Evolutionary conservation across 2,329 filamentous ascomycete species (phyloP).

Genomic region (Rutstroemia sp.): DNA sequence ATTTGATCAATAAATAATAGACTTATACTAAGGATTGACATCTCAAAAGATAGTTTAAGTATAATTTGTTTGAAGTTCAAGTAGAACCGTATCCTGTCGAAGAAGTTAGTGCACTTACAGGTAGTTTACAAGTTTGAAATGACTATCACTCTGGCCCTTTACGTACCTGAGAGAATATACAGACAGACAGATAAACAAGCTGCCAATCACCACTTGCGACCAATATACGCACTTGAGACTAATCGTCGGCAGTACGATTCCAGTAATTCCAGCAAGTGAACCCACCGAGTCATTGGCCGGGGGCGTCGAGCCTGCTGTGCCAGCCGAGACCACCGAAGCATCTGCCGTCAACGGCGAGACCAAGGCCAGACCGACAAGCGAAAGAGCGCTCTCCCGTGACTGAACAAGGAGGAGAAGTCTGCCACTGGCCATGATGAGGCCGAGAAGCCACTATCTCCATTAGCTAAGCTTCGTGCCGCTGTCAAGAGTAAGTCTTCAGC

Average conservation of each 20-base stretch:
- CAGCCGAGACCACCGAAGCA: constrained; percentile 27
- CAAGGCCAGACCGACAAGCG: constrained; percentile 46
- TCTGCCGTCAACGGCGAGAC: constrained; percentile 34
- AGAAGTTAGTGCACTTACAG: too few species aligned
- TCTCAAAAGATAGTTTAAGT: too few species aligned
- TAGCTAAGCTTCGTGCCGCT: constrained; percentile 30
- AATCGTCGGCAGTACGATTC: neutral
- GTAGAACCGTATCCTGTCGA: too few species aligned
- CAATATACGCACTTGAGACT: too few species aligned
- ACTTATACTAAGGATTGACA: too few species aligned
- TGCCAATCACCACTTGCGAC: too few species aligned
- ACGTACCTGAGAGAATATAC: too few species aligned
- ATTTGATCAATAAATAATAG: too few species aligned
- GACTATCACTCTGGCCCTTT: too few species aligned
- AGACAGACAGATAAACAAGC: too few species aligned
- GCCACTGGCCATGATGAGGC: constrained; percentile 37
- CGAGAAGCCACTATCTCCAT: constrained; percentile 29
- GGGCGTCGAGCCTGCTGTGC: constrained; percentile 24
- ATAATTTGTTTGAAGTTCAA: too few species aligned
- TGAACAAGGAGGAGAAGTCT: constrained; percentile 54
- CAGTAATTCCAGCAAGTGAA: constrained; percentile 30
- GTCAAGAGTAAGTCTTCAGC: constrained; percentile 29
- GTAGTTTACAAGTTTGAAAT: too few species aligned
- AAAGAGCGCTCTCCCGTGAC: constrained; percentile 50
- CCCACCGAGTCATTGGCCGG: constrained; percentile 26